Evolutionary conservation across 257 asterid species (phyloP).

Genomic region (Solanum pinnatisectum): DNA sequence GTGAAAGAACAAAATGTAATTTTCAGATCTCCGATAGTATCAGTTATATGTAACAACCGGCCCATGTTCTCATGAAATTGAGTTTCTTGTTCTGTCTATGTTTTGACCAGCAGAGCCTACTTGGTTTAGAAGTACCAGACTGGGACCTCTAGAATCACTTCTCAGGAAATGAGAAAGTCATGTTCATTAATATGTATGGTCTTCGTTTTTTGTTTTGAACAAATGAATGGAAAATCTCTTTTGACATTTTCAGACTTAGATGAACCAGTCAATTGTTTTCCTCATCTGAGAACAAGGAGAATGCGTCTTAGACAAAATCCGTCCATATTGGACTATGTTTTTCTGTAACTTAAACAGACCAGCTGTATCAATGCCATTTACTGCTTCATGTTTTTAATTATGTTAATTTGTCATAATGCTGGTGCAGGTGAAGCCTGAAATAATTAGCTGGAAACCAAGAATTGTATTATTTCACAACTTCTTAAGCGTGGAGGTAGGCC

Average conservation of each 20-base stretch:
- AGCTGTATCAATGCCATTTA: background rate
- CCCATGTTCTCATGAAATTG: background rate
- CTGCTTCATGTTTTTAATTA: background rate
- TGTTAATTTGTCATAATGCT: background rate
- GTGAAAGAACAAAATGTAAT: background rate
- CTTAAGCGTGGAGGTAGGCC: constrained; percentile 64
- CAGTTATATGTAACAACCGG: background rate
- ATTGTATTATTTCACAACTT: constrained; percentile 59
- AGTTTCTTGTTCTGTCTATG: background rate
- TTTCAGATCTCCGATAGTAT: background rate
- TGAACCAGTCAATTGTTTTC: background rate
- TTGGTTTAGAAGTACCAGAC: background rate
- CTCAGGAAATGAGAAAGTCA: background rate
- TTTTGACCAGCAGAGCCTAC: background rate
- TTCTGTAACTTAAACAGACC: background rate
- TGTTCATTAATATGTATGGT: background rate
- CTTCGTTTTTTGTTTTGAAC: background rate
- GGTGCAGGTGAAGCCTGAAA: constrained; percentile 72
- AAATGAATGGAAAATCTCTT: background rate
- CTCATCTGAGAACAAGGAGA: background rate
- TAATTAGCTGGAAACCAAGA: constrained; percentile 76
- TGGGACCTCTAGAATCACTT: background rate
- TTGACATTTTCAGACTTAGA: background rate
- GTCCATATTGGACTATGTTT: background rate
- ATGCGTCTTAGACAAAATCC: background rate